Conservation (phyloP, 192 early-diverging fungal genomes). For the Podila clonocystis region DNA sequence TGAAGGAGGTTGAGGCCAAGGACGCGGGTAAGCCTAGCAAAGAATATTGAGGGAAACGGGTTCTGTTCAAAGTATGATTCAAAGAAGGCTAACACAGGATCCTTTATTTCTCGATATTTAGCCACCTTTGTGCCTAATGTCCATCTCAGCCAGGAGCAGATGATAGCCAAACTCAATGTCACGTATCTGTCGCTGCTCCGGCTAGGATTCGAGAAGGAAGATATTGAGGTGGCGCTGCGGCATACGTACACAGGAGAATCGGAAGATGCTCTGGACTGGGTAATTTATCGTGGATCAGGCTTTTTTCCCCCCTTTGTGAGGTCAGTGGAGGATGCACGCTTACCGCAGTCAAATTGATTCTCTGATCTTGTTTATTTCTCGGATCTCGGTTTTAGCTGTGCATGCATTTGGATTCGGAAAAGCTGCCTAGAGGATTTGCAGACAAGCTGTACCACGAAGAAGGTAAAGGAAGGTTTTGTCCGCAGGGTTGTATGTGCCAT, state of each 20-base stretch:
- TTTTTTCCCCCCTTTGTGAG: too few species aligned
- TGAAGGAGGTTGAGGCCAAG: constrained; percentile 47
- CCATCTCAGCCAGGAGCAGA: constrained; percentile 42
- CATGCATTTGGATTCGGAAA: constrained; percentile 50
- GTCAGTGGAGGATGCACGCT: too few species aligned
- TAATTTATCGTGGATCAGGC: constrained; percentile 26
- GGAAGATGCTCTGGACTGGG: constrained; percentile 63
- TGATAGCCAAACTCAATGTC: constrained; percentile 56
- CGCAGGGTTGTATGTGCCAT: too few species aligned
- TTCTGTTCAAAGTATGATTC: too few species aligned
- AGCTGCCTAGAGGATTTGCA: constrained; percentile 55
- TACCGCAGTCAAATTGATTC: background rate
- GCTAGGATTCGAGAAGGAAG: constrained; percentile 54
- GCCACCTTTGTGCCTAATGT: constrained; percentile 30
- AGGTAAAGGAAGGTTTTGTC: constrained; percentile 9
- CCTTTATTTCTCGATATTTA: background rate
- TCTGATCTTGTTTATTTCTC: background rate
- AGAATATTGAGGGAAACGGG: background rate
- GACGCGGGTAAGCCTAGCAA: constrained; percentile 18
- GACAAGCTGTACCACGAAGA: constrained; percentile 62
- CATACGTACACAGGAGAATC: constrained; percentile 49
- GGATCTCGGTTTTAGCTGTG: too few species aligned
- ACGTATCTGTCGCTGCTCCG: constrained; percentile 54
- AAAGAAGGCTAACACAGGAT: too few species aligned
- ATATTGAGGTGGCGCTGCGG: constrained; percentile 55